A percentile compares a stretch with the other conserved stretches of the same genome.
Evolutionary conservation across 2,329 filamentous ascomycete genomes (phyloP).

Genomic region (Colletotrichum sp.): DNA sequence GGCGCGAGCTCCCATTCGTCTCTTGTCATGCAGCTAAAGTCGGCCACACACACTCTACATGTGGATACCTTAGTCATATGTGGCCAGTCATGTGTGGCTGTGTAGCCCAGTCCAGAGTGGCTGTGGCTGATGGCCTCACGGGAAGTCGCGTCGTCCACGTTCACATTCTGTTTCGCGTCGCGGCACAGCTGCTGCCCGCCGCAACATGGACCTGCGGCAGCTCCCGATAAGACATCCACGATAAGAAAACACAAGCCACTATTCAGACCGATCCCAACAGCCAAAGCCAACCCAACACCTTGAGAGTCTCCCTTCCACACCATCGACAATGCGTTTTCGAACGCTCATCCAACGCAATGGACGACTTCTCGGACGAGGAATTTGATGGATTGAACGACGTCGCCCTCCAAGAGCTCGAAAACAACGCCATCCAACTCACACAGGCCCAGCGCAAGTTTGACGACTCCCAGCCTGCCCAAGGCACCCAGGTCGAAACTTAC

Average conservation of each 20-base stretch:
- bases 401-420: conserved; percentile 66
- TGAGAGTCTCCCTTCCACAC: neutral
- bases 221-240: neutral
- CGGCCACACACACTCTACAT: neutral
- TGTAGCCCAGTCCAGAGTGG: neutral
- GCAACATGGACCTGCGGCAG: neutral
- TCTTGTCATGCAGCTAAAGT: neutral
- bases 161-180: neutral
- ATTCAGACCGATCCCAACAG: neutral
- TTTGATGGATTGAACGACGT: conserved; percentile 65
- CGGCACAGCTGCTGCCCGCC: neutral
- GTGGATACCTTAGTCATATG: neutral
- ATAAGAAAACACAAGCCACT: conserved; percentile 9
- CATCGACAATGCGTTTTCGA: neutral
- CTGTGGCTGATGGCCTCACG: neutral
- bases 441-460: conserved; percentile 45
- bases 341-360: conserved; percentile 37
- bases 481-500: conserved; percentile 31
- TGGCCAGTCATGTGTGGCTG: neutral
- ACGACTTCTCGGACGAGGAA: conserved; percentile 68
- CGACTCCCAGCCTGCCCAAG: conserved; percentile 25
- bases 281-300: neutral
- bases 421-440: conserved; percentile 66
- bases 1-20: neutral
- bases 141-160: neutral